Base-by-base conservation (phyloP, 352 stramenopile species). In the Plasmopara muralis region DNA sequence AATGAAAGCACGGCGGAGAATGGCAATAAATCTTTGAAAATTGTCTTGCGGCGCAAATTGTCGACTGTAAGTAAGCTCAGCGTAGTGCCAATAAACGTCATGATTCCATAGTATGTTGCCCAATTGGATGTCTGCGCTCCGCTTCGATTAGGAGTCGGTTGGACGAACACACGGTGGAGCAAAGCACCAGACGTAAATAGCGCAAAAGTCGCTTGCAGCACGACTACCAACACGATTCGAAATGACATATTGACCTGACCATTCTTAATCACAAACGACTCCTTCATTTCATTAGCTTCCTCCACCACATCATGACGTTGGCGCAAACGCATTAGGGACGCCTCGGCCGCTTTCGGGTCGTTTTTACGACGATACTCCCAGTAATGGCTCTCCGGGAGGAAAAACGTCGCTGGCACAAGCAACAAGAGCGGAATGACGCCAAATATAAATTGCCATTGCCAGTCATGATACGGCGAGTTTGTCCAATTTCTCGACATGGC, bases 1-100 rank as follows among this genome's bases (percentile, higher is more conserved):
- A 77, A 50, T 29, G 82, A 78, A 13, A 94, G 58, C 1, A 63
- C 59, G 7, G 70, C 76, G 16, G 70, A 72, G 49, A 94, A 75
- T 13, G 84, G 83, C 37, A 94, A 46, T 42, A 92, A 80, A 43
- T 92, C 84, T 59, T 94, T 94, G 57, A 90, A 85, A 20, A 94
- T 85, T 9, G 84, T 94, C 64, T 94, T 94, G 55, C 84, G 81
- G n/a, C 80, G 81, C 35, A 94, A 55, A 43, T 77, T 91, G 53
- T 94, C 84, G 9, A 94, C 79, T 2, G 73, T 91, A 33, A 93
- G 64, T 43, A 91, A 35, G 34, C 81, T 86, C 53, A 93, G 16
- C 6, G 85, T 20, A 1, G 79, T 64, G 16, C 84, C 84, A 5
- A 86, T 35, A 37, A 94, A 77, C 16, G 66, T 85, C 75, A 86